A percentile compares a stretch with the other conserved stretches of the same genome.
phyloP scores from a whole-genome alignment of 768 basidiomycete genomes.

The Porpolomopsis calyptriformis region DNA sequence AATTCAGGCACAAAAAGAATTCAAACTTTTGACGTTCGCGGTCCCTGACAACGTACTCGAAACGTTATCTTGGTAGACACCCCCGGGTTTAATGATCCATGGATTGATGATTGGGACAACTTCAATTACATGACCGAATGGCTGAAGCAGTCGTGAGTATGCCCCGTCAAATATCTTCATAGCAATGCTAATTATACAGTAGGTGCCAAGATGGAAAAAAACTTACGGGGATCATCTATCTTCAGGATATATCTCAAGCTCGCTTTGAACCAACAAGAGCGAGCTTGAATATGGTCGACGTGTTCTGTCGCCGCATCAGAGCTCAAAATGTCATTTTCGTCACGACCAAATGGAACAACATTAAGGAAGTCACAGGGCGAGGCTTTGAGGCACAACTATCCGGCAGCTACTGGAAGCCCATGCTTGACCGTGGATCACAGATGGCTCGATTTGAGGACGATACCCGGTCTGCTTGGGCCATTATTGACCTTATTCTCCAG shows the following conservation, averaged over 20 bases:
- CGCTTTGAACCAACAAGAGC: constrained; percentile 5
- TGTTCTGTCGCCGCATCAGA: constrained; percentile 9
- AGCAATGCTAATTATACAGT: background rate
- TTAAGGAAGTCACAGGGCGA: background rate
- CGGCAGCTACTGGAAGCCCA: constrained; percentile 4
- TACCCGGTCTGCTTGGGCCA: constrained; percentile 6
- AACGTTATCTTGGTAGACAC: constrained; percentile 14
- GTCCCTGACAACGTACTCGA: background rate
- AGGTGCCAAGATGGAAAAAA: constrained; percentile 8
- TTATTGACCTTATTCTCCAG: constrained; percentile 3
- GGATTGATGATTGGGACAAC: constrained; percentile 7
- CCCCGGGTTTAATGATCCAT: constrained; percentile 15
- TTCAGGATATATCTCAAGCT: constrained; percentile 13
- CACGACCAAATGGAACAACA: constrained; percentile 8
- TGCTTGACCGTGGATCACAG: constrained; percentile 1
- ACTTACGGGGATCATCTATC: constrained; percentile 14
- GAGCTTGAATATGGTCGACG: constrained; percentile 9
- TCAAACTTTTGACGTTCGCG: background rate
- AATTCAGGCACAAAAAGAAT: constrained; percentile 1
- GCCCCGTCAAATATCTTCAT: background rate
- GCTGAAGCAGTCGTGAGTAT: constrained; percentile 10
- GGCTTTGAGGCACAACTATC: constrained; percentile 3
- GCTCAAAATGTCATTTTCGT: constrained; percentile 5
- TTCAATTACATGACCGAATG: constrained; percentile 10
- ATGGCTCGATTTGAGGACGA: constrained; percentile 1